Evolutionary conservation across 768 basidiomycete species (phyloP), one percentile per base, ranked within the genome.

Genomic region (Kwoniella mangroviensis): DNA sequence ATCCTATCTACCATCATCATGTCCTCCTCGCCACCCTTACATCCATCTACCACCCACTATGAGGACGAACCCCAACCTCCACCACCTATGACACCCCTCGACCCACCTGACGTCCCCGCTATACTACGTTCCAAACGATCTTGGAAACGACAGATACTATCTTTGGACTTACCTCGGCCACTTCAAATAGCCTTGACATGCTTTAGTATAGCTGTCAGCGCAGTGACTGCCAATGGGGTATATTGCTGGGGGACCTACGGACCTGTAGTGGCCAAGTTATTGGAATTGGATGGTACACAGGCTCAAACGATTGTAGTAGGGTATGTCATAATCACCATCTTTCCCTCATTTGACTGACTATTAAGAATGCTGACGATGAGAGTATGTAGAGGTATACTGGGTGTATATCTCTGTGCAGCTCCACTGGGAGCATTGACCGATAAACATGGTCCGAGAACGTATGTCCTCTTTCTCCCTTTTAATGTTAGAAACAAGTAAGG

Each of bases 201-300:
- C 42, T 24, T 75, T 0, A 72, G 74, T 65, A 82, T 83, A 11
- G 66, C 26, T 11, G 22, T 80, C 17, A 74, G 73, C 24, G 73
- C 79, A n/a, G 26, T 81, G 7, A 80, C 79, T 54, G 81, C 82
- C 10, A 81, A 83, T 64, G 82, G 82, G n/a, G 81, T 81, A 4
- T 83, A 83, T 70, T 80, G 77, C 42, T 83, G 82, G 82, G 80
- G 80, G 21, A 79, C 80, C 1, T 83, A 83, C 73, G 82, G 82
- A 0, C 80, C 80, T 3, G 79, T 80, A 1, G 77, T 83, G n/a
- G 73, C 72, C 13, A 71, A 69, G 42, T 59, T 41, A 60, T 51
- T 83, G 53, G 78, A 76, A n/a, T 65, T 83, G 67, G 70, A 67
- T 22, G 75, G 72, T 1, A 61, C 78, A 3, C 68, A 83, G 64